Percentiles rank a stretch among this genome's conserved stretches.
Evolutionary conservation across 768 basidiomycete species (phyloP).

Genomic region (Kwoniella heveanensis): DNA sequence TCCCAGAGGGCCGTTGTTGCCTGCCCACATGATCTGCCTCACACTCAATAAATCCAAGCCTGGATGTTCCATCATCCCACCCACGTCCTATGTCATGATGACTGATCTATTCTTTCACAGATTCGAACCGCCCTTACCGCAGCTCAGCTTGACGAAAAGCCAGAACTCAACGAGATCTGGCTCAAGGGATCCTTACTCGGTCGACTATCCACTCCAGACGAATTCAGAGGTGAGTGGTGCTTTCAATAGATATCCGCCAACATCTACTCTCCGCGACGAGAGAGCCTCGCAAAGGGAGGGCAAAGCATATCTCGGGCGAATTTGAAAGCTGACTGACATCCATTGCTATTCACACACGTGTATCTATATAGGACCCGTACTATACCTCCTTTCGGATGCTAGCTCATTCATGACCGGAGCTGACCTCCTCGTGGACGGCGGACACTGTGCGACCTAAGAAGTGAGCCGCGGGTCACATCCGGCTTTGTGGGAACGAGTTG

Average conservation of each 20-base stretch:
- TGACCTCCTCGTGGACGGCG: conserved; percentile 42
- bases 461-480: too few relatives aligned
- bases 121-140: conserved; percentile 36
- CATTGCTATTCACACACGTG: too few relatives aligned
- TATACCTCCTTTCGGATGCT: conserved; percentile 50
- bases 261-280: too few relatives aligned
- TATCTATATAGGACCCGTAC: conserved; percentile 23
- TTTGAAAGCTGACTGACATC: too few relatives aligned
- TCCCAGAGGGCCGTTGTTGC: too few relatives aligned
- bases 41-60: too few relatives aligned
- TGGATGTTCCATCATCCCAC: too few relatives aligned
- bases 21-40: too few relatives aligned
- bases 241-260: too few relatives aligned
- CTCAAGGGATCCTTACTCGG: conserved; percentile 30
- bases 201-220: conserved; percentile 37
- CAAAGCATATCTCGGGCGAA: too few relatives aligned
- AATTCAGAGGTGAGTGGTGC: conserved; percentile 38
- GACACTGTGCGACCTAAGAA: conserved; percentile 34
- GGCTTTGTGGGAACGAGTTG: background rate
- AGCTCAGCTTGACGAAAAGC: conserved; percentile 33
- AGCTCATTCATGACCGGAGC: conserved; percentile 51
- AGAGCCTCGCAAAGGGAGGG: too few relatives aligned
- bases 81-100: too few relatives aligned
- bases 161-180: conserved; percentile 40
- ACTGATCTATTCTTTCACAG: conserved; percentile 17